Evolutionary conservation across 2,329 filamentous ascomycete genomes (phyloP), one percentile per base, ranked within the genome.

Genomic region (Fusarium sp.): DNA sequence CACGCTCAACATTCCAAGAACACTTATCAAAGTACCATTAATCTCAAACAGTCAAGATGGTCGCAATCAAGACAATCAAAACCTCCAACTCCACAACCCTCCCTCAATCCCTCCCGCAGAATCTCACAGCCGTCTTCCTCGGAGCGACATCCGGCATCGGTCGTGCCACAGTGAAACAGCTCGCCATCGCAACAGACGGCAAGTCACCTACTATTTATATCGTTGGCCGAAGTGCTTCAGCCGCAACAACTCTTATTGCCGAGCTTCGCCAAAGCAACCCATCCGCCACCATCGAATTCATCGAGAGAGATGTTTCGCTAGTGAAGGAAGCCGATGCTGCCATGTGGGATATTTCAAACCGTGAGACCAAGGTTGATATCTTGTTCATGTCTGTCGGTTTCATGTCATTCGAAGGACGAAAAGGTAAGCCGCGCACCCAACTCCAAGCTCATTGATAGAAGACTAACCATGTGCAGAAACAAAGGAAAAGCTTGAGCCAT

Each of bases 401-500:
- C 29, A 54, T 73, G 18, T 57, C 63, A 2, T 75, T 76, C 8
- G 65, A 74, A 0, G 75, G 75, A 3, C 38, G 73, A 64, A 68
- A 52, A 32, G 73, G 73, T 75, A 53, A 11, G 38, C 29, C 16
- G 12, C 7, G 2, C 15, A 1, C 5, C 13, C 5, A 1, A 3
- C 0, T 3, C 1, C 3, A 15, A 24, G 16, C 9, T 16, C 13
- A 16, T 3, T 4, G 1, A 3, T 2, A 10, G 5, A 3, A 9
- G 13, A 10, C 48, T 52, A 16, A 51, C 6, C n/a, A 2, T 20
- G 5, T 0, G 1, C 46, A 86, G 88, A 89, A 59, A 89, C 87
- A 0, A 57, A 77, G 1, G 89, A 91, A 76, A 87, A 85, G 8
- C 79, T 91, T 1, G 83, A 88, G 46, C 82, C 82, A 15, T 82